Evolutionary conservation across 2,329 filamentous ascomycete species (phyloP), one percentile per base, ranked within the genome.

Genomic region (Emmonsia crescens): DNA sequence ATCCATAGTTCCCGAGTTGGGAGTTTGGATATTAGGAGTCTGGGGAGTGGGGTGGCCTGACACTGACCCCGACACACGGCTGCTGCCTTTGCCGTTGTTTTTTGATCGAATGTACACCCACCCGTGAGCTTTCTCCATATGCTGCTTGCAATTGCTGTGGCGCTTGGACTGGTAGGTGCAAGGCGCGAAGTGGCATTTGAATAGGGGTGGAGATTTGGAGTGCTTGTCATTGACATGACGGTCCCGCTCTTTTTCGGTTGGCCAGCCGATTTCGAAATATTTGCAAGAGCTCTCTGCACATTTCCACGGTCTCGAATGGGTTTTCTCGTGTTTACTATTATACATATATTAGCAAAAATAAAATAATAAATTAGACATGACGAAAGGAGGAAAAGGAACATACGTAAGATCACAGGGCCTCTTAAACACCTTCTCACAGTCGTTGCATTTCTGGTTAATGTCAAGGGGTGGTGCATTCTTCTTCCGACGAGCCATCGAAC

Each of bases 181-280:
- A 29, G 88, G 88, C 68, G 85, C 82, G 76, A 83, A 97, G 56
- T 85, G 77, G 77, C 94, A 99, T 77, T 89, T 86, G 75, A 86
- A 96, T 78, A 95, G 86, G 51, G 85, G 81, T 4, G 94, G 92
- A 40, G 86, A 82, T 60, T 83, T 78, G 21, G 89, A 92, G 78
- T 99, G 94, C 79, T 95, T 96, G 79, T 99, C 94, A 74, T 96
- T 96, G 76, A 91, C 84, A 75, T 99, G 94, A 60, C 94, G 89
- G 69, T 96, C 92, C 76, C 92, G 89, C 78, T 97, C 94, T 78
- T 99, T 97, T 77, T 97, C 92, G 0, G 94, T 97, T 4, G 94
- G 93, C 89, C 93, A 97, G 57, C 94, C 94, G 68, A 89, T 85
- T 40, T 88, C 83, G 73, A 89, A 85, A 75, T 96, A 97, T 73